Evolutionary conservation across 768 basidiomycete genomes (phyloP).

Genomic region (Daedaleopsis sinensis): DNA sequence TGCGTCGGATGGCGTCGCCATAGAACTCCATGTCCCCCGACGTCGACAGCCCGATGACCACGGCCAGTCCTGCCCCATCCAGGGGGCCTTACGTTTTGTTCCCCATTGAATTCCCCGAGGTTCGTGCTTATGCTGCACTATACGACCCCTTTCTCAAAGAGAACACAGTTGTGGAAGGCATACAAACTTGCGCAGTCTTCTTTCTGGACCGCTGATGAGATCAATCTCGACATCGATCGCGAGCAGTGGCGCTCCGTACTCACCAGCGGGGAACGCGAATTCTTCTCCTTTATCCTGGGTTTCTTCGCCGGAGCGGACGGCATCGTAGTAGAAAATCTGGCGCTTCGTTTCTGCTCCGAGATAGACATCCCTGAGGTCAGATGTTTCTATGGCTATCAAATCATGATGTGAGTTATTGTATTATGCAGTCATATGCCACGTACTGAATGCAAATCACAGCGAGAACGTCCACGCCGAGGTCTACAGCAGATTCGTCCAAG

Average conservation of each 20-base stretch:
- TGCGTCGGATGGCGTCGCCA: too few species aligned
- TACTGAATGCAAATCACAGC: too few species aligned
- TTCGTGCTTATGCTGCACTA: too few species aligned
- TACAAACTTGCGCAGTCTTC: conserved; percentile 57
- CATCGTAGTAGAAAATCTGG: conserved; percentile 57
- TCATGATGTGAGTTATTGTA: conserved; percentile 52
- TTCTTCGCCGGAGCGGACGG: conserved; percentile 59
- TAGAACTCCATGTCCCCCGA: background rate
- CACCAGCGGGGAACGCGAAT: conserved; percentile 51
- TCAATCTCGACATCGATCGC: too few species aligned
- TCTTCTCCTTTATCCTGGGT: conserved; percentile 53
- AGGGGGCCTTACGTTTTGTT: background rate
- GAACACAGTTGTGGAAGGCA: conserved; percentile 55
- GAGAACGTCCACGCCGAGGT: conserved; percentile 60
- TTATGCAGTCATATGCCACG: too few species aligned
- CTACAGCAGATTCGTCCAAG: conserved; percentile 58
- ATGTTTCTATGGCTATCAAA: conserved; percentile 59
- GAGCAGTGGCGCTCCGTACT: conserved; percentile 52
- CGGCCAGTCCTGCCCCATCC: background rate
- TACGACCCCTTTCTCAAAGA: too few species aligned
- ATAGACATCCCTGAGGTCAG: conserved; percentile 54
- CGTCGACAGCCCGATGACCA: too few species aligned
- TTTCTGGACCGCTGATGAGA: conserved; percentile 50
- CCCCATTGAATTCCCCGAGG: background rate
- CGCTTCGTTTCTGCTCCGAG: conserved; percentile 52